Percentiles rank a stretch among this genome's conserved stretches.
These are phyloP conservation scores for Ogataea paraovalis DNA, from an alignment of 805 yeast genomes.

Conservation along the genomic window DNA sequence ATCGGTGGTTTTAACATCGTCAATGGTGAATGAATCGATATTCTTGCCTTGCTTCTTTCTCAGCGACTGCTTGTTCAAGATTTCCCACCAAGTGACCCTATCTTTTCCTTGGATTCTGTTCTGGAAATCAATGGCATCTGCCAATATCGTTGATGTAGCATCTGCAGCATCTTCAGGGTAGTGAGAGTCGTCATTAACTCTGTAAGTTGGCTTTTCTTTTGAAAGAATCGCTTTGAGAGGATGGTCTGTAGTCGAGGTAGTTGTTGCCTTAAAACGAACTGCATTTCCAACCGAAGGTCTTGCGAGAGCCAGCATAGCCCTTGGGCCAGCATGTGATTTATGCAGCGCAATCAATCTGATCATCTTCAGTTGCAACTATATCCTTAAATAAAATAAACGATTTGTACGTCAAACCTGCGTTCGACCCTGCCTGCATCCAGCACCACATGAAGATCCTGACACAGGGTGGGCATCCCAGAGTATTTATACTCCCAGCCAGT, in stretches of 20 bases:
- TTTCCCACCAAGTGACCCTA: constrained; percentile 82
- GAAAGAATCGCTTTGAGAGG: background rate
- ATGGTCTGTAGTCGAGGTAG: background rate
- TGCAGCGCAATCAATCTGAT: background rate
- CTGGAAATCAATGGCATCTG: constrained; percentile 54
- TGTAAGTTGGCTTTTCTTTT: constrained; percentile 13
- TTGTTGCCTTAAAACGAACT: background rate
- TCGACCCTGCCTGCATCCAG: too few species aligned
- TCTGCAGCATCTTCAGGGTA: constrained; percentile 64
- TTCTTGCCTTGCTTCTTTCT: constrained; percentile 71
- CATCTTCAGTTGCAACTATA: background rate
- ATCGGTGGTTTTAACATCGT: constrained; percentile 65
- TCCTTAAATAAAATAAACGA: too few species aligned
- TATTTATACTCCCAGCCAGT: background rate
- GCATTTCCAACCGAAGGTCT: background rate
- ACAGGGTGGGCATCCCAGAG: background rate
- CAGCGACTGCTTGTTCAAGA: constrained; percentile 67
- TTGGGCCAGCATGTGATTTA: background rate
- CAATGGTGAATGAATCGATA: constrained; percentile 66
- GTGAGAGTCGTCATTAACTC: constrained; percentile 26
- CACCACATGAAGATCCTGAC: background rate
- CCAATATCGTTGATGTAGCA: constrained; percentile 65
- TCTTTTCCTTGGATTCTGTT: constrained; percentile 32
- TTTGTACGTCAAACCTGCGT: too few species aligned
- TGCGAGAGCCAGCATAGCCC: background rate